Base-by-base conservation (phyloP, 2,329 filamentous ascomycete species). In the Furcasterigmium sp. region DNA sequence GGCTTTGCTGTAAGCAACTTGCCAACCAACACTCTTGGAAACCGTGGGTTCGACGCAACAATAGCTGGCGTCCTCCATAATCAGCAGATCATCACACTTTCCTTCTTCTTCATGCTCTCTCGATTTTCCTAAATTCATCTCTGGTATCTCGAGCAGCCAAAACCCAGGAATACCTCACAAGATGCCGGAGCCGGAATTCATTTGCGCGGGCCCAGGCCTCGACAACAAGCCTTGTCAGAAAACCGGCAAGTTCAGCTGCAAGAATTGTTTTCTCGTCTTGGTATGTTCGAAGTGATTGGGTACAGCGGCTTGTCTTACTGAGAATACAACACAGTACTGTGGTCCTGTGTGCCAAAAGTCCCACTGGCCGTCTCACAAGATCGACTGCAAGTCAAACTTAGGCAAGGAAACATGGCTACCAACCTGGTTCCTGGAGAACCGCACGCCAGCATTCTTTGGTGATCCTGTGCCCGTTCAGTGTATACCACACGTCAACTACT, bases 281-380 rank as follows among this genome's bases (percentile, higher is more conserved):
- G 42, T 44, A 11, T 5, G 42, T 23, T 23, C 19, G 10, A 10
- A 21, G 13, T 13, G 4, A 11, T 13, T 4, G 13, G 7, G 14
- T 14, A 18, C 35, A 3, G 5, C 7, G 17, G 17, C 15, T n/a
- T 34, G 11, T n/a, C 35, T 37, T n/a, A 7, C 19, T 23, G 35
- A 37, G 18, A 21, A 10, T n/a, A 11, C 18, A 11, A 10, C 3
- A 6, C 19, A 65, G 63, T 66, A 65, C 43, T 67, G 63, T 45
- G 51, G 53, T 37, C 52, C 53, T 32, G 39, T 43, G 2, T 67
- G 62, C 43, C 59, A 64, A 38, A 50, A 14, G 8, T 35, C 41
- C 3, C 55, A 65, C 42, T 63, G 56, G 60, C 30, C 32, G 3
- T 20, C 37, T 2, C 61, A 66, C 43, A 60, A 61, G 19, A 30